Evolutionary conservation across 257 asterid genomes (phyloP), one percentile per base, ranked within the genome.

Genomic region (Rauvolfia tetraphylla): DNA sequence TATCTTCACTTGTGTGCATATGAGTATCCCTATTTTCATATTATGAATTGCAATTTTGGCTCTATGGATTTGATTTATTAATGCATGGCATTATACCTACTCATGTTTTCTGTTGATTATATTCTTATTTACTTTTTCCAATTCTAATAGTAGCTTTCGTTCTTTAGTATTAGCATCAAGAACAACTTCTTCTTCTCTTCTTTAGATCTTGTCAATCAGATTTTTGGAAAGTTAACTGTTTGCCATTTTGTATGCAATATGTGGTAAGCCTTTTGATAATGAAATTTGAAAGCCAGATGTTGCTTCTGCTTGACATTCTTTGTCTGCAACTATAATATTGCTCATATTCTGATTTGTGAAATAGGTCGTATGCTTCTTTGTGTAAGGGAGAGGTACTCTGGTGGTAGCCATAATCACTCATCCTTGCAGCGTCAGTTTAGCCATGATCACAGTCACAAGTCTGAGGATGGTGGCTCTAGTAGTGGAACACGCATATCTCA

Each of bases 281-380:
- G 71, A 22, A 5, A 48, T 18, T 18, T 18, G 23, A 17, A 63
- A 15, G 25, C 42, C 12, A 36, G 0, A 0, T 2, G 29, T 44
- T 54, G 23, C 56, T 73, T 42, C 46, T 61, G 59, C 49, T 75
- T 22, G 23, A 46, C 62, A 68, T n/a, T 46, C 38, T 46, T 39
- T 72, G 57, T 79, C 63, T 80, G 54, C 57, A 71, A 33, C 57
- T 76, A 34, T 72, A 22, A 23, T 57, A 31, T 42, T 76, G 73
- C 76, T 68, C 39, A 72, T 36, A 10, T 33, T 36, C 23, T 15
- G 27, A 27, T 12, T n/a, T 5, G 29, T 75, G 51, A 72, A 78
- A 82, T 80, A 95, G 98, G 99, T 38, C 97, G 99, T 48, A 95
- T 95, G 99, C 98, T 95, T 85, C 97, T 95, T 72, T 95, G 99